A percentile compares a stretch with the other conserved stretches of the same genome.
These are phyloP conservation scores for Musa schizocarpa DNA, from an alignment of 176 grass and related monocot species.

Conservation along the genomic window DNA sequence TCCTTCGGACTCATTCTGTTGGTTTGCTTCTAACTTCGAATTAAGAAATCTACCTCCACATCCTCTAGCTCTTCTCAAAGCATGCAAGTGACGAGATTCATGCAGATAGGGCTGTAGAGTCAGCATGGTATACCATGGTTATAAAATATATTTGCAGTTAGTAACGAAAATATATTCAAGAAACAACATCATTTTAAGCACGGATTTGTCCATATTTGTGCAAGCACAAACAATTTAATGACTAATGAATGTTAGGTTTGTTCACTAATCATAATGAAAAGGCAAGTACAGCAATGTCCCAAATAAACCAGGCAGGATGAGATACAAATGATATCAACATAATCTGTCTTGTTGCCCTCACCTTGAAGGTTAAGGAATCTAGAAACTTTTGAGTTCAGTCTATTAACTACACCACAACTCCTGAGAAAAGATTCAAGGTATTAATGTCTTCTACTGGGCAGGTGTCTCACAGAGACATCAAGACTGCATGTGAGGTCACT, in stretches of 20 bases:
- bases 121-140: background rate
- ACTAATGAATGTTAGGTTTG: too few relatives aligned
- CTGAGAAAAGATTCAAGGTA: too few relatives aligned
- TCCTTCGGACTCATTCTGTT: constrained; percentile 4
- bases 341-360: too few relatives aligned
- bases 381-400: too few relatives aligned
- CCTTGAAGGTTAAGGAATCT: too few relatives aligned
- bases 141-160: background rate
- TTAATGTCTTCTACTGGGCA: too few relatives aligned
- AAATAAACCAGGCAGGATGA: background rate
- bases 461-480: background rate
- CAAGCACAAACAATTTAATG: too few relatives aligned
- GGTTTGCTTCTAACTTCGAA: constrained; percentile 27
- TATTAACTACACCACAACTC: too few relatives aligned
- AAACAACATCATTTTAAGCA: background rate
- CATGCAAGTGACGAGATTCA: constrained; percentile 45
- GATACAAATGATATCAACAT: background rate
- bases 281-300: background rate
- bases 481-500: too few relatives aligned
- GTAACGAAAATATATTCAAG: background rate
- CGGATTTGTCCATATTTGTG: background rate
- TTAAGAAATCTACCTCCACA: constrained; percentile 49
- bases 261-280: background rate
- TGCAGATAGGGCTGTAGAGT: constrained; percentile 41
- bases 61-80: constrained; percentile 36